These are phyloP conservation scores for Lasiodiplodia citricola DNA, from an alignment of 2,329 filamentous ascomycete genomes.

Conservation along the genomic window DNA sequence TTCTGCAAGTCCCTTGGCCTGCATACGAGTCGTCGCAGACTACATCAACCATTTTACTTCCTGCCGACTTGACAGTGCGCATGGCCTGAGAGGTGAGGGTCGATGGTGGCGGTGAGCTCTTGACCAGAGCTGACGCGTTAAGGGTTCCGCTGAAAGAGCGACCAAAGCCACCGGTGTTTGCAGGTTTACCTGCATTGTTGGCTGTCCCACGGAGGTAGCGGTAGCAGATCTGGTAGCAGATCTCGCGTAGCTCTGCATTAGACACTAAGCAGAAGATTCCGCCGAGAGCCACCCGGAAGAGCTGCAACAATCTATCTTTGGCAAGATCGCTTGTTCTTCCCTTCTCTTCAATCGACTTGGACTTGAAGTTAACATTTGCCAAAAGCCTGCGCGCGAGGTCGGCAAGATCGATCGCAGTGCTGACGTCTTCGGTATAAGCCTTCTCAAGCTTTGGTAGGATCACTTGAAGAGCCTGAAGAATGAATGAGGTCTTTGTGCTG, in stretches of 20 bases:
- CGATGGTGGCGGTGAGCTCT: conserved; percentile 34
- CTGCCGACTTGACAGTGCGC: conserved; percentile 77
- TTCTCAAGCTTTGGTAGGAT: conserved; percentile 86
- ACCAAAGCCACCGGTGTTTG: conserved; percentile 39
- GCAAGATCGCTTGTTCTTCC: conserved; percentile 66
- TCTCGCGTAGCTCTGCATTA: conserved; percentile 73
- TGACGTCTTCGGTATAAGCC: conserved; percentile 70
- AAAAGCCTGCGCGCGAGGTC: conserved; percentile 75
- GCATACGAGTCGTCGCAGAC: conserved; percentile 93
- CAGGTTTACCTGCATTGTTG: conserved; percentile 41
- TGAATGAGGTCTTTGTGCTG: conserved; percentile 74
- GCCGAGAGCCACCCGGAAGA: conserved; percentile 85
- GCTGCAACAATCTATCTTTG: conserved; percentile 86
- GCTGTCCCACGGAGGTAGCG: conserved; percentile 76
- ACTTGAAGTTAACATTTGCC: conserved; percentile 69
- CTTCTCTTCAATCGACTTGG: conserved; percentile 35
- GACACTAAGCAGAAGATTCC: conserved; percentile 77
- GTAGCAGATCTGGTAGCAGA: conserved; percentile 91
- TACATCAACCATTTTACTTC: conserved; percentile 81
- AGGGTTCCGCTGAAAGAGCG: conserved; percentile 28
- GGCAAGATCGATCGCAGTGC: conserved; percentile 76
- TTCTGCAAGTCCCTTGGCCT: conserved; percentile 79
- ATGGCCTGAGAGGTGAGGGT: conserved; percentile 57
- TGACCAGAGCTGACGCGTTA: conserved; percentile 4
- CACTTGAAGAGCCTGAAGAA: conserved; percentile 84